These are phyloP conservation scores for Blastomyces gilchristii DNA, from an alignment of 2,329 filamentous ascomycete genomes.

Conservation along the genomic window DNA sequence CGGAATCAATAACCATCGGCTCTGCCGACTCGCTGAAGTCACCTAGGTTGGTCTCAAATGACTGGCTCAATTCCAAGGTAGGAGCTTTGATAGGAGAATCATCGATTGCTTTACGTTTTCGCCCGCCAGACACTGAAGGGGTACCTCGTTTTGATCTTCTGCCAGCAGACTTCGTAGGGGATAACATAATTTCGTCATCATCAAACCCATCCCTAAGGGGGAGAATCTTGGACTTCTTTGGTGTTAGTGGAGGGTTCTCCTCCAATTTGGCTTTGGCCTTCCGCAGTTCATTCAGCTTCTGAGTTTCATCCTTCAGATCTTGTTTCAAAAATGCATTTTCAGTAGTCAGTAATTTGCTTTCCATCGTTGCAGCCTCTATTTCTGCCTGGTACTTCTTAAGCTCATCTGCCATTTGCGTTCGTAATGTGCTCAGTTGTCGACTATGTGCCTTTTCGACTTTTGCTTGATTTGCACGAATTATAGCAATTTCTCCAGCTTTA, in stretches of 20 bases:
- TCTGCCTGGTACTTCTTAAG: conserved; percentile 44
- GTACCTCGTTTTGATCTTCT: conserved; percentile 42
- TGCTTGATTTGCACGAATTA: conserved; percentile 49
- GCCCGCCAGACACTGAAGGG: conserved; percentile 47
- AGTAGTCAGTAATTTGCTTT: conserved; percentile 48
- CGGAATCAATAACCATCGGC: conserved; percentile 18
- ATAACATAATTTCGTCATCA: conserved; percentile 49
- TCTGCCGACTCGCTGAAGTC: conserved; percentile 20
- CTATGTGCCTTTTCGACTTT: conserved; percentile 46
- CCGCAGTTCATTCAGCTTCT: conserved; percentile 36
- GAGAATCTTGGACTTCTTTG: conserved; percentile 39
- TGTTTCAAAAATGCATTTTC: conserved; percentile 52
- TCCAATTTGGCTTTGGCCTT: conserved; percentile 28
- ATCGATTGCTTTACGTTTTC: conserved; percentile 44
- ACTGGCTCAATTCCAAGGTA: conserved; percentile 35
- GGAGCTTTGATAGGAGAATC: conserved; percentile 41
- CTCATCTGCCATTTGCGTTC: conserved; percentile 46
- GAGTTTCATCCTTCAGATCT: conserved; percentile 47
- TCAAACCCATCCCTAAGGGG: conserved; percentile 54
- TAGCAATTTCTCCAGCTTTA: conserved; percentile 52
- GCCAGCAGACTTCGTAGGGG: conserved; percentile 42
- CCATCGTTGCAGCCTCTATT: conserved; percentile 43
- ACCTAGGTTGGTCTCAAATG: conserved; percentile 18
- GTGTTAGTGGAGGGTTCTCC: conserved; percentile 38
- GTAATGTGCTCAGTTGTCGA: conserved; percentile 42